Conservation (phyloP, 257 asterid genomes). For the Solanum appendiculatum region DNA sequence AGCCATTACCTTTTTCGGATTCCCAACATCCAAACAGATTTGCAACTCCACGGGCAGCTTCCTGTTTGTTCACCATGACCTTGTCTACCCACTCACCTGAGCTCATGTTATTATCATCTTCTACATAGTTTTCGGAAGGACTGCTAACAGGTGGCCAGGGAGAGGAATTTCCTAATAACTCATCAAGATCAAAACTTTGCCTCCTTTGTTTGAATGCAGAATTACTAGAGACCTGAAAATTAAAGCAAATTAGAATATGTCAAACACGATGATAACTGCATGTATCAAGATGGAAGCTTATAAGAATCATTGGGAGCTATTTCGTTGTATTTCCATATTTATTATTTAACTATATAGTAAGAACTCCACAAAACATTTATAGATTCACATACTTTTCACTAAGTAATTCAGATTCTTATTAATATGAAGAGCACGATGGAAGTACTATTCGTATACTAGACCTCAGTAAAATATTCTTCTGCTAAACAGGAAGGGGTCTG, state of each 20-base stretch:
- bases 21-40: conserved; percentile 36
- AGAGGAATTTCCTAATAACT: conserved; percentile 65
- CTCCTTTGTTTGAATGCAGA: conserved; percentile 45
- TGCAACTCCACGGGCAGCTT: conserved; percentile 21
- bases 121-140: conserved; percentile 33
- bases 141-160: conserved; percentile 75
- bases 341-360: neutral
- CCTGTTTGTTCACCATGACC: conserved; percentile 92
- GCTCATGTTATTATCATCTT: conserved; percentile 55
- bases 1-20: conserved; percentile 28
- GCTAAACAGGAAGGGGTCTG: neutral
- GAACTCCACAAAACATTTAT: neutral
- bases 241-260: neutral
- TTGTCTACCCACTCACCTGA: conserved; percentile 96
- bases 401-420: neutral
- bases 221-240: conserved; percentile 40
- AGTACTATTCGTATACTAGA: neutral
- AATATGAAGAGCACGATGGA: neutral
- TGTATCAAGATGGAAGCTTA: neutral
- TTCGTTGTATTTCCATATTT: neutral
- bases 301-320: neutral
- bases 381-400: neutral
- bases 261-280: neutral
- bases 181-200: conserved; percentile 68
- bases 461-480: neutral